Evolutionary conservation across 208 protist genomes (phyloP).

Genomic region (Blechomonas ayalai): DNA sequence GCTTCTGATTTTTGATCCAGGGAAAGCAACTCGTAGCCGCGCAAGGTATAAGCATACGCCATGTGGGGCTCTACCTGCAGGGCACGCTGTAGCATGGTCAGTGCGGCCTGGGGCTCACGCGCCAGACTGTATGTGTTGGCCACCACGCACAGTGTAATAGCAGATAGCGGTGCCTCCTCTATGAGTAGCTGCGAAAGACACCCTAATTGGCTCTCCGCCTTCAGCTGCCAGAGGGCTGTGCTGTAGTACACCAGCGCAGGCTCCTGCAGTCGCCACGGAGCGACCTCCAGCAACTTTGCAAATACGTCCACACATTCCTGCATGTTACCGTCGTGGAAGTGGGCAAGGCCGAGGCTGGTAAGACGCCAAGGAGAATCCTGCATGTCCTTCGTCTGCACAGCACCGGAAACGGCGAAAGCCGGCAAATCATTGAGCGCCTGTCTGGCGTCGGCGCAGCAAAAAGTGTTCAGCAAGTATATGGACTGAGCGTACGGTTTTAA

Average conservation of each 20-base stretch:
- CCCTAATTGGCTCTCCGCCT: constrained; percentile 64
- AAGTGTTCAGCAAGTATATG: constrained; percentile 19
- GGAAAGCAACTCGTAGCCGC: constrained; percentile 92
- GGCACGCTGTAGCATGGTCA: constrained; percentile 92
- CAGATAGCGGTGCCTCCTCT: constrained; percentile 75
- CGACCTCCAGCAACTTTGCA: constrained; percentile 20
- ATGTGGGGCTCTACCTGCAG: constrained; percentile 81
- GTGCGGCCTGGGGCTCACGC: constrained; percentile 90
- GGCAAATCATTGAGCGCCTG: constrained; percentile 4
- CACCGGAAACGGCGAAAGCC: neutral
- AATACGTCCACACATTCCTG: constrained; percentile 47
- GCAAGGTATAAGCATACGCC: constrained; percentile 92
- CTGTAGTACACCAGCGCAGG: constrained; percentile 88
- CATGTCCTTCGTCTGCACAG: neutral
- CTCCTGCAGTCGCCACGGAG: constrained; percentile 52
- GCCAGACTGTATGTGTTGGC: constrained; percentile 94
- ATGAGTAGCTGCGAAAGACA: constrained; percentile 86
- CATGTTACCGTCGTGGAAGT: constrained; percentile 74
- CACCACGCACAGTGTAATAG: constrained; percentile 87
- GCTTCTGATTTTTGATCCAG: constrained; percentile 93
- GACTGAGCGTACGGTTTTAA: constrained; percentile 20
- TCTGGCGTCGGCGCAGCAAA: constrained; percentile 24
- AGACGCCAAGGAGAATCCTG: constrained; percentile 29
- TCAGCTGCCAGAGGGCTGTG: constrained; percentile 95
- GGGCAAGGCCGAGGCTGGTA: constrained; percentile 44